Conservation (phyloP, 352 stramenopile genomes). For the Globisporangium echinulatum region DNA sequence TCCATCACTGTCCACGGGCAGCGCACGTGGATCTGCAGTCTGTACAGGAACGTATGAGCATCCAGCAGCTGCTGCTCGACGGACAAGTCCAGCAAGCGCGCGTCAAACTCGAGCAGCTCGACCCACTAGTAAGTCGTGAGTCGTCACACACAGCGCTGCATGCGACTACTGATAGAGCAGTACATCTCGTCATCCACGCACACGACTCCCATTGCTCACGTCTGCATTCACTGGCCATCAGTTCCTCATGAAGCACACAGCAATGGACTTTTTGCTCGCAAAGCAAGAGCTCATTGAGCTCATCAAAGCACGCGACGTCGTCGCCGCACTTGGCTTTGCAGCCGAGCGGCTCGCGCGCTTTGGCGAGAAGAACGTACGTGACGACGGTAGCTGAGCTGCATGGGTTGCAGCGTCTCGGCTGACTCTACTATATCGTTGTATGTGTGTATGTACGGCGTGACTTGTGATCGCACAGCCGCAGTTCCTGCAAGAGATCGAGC, state of each 20-base stretch:
- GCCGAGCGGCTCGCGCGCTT: constrained; percentile 67
- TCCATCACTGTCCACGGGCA: constrained; percentile 11
- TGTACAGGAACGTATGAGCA: constrained; percentile 64
- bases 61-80: constrained; percentile 60
- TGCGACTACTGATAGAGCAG: too few relatives aligned
- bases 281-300: constrained; percentile 81
- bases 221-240: constrained; percentile 1
- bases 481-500: constrained; percentile 71
- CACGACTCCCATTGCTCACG: background rate
- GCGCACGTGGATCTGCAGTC: constrained; percentile 67
- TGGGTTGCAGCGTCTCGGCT: too few relatives aligned
- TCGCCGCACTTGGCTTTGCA: constrained; percentile 62
- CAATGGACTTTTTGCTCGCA: constrained; percentile 68
- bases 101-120: constrained; percentile 43
- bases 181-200: too few relatives aligned
- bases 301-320: constrained; percentile 59
- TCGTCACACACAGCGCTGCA: background rate
- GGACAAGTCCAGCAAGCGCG: constrained; percentile 56
- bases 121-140: constrained; percentile 26
- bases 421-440: background rate
- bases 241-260: constrained; percentile 51
- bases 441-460: too few relatives aligned
- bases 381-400: background rate
- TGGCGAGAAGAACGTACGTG: constrained; percentile 57
- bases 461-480: constrained; percentile 27